A percentile compares a stretch with the other conserved stretches of the same genome.
Evolutionary conservation across 352 stramenopile genomes (phyloP).

Genomic region (Phytopythium delawarense): DNA sequence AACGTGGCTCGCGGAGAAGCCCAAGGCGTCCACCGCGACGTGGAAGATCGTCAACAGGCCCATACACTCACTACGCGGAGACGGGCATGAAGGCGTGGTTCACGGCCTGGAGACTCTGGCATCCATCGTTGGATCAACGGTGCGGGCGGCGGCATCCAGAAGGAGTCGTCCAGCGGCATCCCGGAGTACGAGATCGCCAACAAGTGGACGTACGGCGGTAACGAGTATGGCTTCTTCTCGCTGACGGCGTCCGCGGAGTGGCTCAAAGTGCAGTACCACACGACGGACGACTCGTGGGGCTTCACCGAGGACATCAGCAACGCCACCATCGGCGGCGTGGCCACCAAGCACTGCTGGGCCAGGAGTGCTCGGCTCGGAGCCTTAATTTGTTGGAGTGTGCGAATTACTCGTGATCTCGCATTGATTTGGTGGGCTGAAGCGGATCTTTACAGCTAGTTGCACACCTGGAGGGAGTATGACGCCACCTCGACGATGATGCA

Average conservation of each 20-base stretch:
- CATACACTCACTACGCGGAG: constrained; percentile 67
- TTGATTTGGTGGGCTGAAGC: too few relatives aligned
- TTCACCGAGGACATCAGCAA: constrained; percentile 48
- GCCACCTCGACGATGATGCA: too few relatives aligned
- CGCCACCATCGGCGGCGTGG: constrained; percentile 47
- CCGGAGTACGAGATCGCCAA: constrained; percentile 41
- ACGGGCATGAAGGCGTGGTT: constrained; percentile 60
- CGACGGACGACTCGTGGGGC: constrained; percentile 55
- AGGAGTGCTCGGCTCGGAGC: too few relatives aligned
- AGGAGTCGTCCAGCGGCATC: constrained; percentile 71
- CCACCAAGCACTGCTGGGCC: constrained; percentile 65
- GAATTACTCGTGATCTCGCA: too few relatives aligned
- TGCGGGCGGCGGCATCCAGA: constrained; percentile 74
- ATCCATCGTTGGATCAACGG: constrained; percentile 82
- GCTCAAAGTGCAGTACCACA: constrained; percentile 70
- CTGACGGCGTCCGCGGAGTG: constrained; percentile 57
- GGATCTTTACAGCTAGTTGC: too few relatives aligned
- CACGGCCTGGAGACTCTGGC: constrained; percentile 29
- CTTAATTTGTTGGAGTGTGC: too few relatives aligned
- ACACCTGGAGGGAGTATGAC: too few relatives aligned
- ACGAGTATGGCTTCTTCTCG: constrained; percentile 74
- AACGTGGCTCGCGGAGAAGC: constrained; percentile 43
- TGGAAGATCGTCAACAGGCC: constrained; percentile 85
- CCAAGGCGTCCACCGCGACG: constrained; percentile 56
- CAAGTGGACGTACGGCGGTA: constrained; percentile 56